phyloP scores from a whole-genome alignment of 495 filamentous ascomycete genomes.

The Penicillium paradoxum region DNA sequence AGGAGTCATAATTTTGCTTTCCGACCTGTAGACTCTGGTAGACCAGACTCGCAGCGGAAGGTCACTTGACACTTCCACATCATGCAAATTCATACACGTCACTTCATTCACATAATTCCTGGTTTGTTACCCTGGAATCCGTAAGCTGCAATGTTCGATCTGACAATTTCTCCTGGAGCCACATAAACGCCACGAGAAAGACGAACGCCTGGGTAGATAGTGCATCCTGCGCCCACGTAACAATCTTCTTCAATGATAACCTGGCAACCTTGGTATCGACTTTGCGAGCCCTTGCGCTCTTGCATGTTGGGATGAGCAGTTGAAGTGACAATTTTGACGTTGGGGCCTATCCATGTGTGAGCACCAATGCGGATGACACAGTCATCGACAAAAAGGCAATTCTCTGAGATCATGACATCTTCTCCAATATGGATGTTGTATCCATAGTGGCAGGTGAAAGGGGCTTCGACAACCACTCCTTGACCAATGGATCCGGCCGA shows the following conservation, averaged over 20 bases:
- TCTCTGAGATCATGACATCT: slow-evolving; percentile 78
- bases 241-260: slow-evolving; percentile 86
- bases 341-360: slow-evolving; percentile 73
- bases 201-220: slow-evolving; percentile 62
- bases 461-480: slow-evolving; percentile 76
- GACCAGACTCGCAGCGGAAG: background rate
- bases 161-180: slow-evolving; percentile 45
- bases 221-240: slow-evolving; percentile 80
- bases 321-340: slow-evolving; percentile 79
- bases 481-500: slow-evolving; percentile 62
- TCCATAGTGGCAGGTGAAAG: slow-evolving; percentile 92
- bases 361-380: slow-evolving; percentile 69
- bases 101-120: slow-evolving; percentile 35
- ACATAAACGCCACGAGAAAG: slow-evolving; percentile 41
- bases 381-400: slow-evolving; percentile 84
- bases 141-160: slow-evolving; percentile 40
- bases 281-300: slow-evolving; percentile 67
- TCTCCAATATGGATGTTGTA: slow-evolving; percentile 90
- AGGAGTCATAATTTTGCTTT: background rate
- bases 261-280: slow-evolving; percentile 63
- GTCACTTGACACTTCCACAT: background rate
- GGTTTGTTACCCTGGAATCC: slow-evolving; percentile 44
- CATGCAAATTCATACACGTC: slow-evolving; percentile 6
- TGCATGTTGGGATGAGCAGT: slow-evolving; percentile 73
- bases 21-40: background rate